A percentile compares a stretch with the other conserved stretches of the same genome.
phyloP scores from a whole-genome alignment of 148 eudicot genomes.

The Limonium bicolor region DNA sequence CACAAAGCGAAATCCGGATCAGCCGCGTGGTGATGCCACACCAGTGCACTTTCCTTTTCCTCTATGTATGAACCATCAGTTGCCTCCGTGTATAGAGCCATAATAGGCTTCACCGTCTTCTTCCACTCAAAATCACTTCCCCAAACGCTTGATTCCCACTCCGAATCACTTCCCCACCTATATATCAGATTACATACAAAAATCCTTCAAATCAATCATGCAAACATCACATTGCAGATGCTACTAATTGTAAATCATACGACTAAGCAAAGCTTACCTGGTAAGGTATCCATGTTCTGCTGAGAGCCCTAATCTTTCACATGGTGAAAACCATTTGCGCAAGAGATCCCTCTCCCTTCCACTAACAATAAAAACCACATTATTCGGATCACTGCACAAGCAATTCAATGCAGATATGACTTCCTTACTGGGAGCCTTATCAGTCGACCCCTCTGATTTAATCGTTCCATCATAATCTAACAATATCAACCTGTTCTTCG shows the following conservation, averaged over 20 bases:
- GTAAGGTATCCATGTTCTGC: conserved; percentile 76
- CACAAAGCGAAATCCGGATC: conserved; percentile 65
- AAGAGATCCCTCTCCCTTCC: conserved; percentile 49
- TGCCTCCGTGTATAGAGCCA: conserved; percentile 71
- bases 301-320: conserved; percentile 53
- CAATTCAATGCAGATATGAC: conserved; percentile 30
- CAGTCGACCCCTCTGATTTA: conserved; percentile 34
- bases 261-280: conserved; percentile 30
- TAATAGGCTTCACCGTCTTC: conserved; percentile 38
- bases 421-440: conserved; percentile 39
- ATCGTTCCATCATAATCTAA: conserved; percentile 77
- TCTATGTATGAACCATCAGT: conserved; percentile 76
- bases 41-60: conserved; percentile 63
- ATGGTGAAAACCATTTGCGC: conserved; percentile 50
- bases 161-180: conserved; percentile 44
- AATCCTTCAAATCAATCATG: too few relatives aligned
- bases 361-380: conserved; percentile 65
- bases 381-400: conserved; percentile 52
- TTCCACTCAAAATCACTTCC: conserved; percentile 52
- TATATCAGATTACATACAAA: too few relatives aligned
- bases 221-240: too few relatives aligned
- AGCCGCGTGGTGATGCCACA: conserved; percentile 80
- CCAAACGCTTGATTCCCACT: conserved; percentile 37
- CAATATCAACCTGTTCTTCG: conserved; percentile 40
- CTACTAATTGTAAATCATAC: too few relatives aligned